Evolutionary conservation across 169 alveolate species (phyloP), one percentile per base, ranked within the genome.

Genomic region (Cryptosporidium parvum): DNA sequence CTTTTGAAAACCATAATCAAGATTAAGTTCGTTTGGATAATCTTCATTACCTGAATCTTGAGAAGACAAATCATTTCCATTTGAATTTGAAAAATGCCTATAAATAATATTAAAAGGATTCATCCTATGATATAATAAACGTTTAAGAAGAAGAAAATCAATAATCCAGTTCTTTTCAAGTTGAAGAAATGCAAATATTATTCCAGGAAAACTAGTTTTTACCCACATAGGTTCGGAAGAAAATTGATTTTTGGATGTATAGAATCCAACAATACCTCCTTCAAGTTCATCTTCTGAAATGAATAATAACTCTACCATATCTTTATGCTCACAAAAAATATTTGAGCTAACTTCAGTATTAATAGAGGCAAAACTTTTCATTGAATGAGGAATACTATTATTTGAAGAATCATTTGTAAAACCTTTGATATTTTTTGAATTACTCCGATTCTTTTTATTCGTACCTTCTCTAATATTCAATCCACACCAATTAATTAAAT

Each of bases 91-190:
- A 52, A 73, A 31, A 37, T 33, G 58, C 9, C 33, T 73, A n/a
- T 33, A 73, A 1, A 69, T 26, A 18, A 9, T 26, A 42, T 69
- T 33, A 44, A 69, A 44, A 18, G 86, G 86, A 58, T 56, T 73
- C 48, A 73, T 33, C 58, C 70, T 73, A 14, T 73, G 86, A 42
- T 73, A 73, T 18, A 56, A n/a, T 14, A 73, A 56, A 35, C 31
- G 39, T 42, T 73, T 80, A 23, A 80, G 21, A 14, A 59, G 53
- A 18, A 45, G 51, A 51, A 80, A 80, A 33, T 80, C 89, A 9
- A 80, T 80, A 29, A 80, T 62, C 89, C 89, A 80, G 67, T 62
- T 80, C 31, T 80, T 80, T 29, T 80, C 89, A n/a, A 80, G 67
- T 29, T 80, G 89, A 39, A 80, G 75, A 65, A 42, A 80, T 3